Percentiles rank a stretch among this genome's conserved stretches.
phyloP scores from a whole-genome alignment of 2,329 filamentous ascomycete genomes.

The Penicillium capsulatum region DNA sequence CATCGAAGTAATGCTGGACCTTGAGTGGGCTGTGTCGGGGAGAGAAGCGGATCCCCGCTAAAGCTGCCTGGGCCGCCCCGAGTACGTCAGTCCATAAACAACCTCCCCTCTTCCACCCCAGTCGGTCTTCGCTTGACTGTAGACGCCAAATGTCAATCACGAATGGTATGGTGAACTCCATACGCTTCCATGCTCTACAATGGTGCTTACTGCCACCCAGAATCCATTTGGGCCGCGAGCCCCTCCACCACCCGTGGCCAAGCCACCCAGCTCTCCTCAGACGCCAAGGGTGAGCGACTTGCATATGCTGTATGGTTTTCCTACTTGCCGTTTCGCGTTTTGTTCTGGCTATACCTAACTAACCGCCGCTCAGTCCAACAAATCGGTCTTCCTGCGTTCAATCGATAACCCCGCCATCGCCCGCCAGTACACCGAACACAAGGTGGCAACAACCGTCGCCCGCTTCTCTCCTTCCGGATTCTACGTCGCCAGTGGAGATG shows the following conservation, averaged over 20 bases:
- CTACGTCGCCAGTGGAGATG: conserved; percentile 90
- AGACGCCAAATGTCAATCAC: conserved; percentile 42
- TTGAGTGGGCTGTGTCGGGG: not conserved
- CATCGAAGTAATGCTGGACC: no score
- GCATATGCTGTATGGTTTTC: conserved; percentile 72
- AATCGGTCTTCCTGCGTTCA: conserved; percentile 91
- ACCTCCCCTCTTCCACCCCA: conserved; percentile 6
- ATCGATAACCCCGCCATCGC: conserved; percentile 83
- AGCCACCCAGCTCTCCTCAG: conserved; percentile 81
- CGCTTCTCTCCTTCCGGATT: conserved; percentile 92
- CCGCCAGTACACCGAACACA: conserved; percentile 92
- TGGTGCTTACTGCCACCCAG: conserved; percentile 37
- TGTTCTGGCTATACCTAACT: not conserved
- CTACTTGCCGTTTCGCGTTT: not conserved
- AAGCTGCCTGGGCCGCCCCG: conserved; percentile 4
- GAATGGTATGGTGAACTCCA: conserved; percentile 33
- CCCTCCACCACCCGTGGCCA: conserved; percentile 80
- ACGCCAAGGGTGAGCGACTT: conserved; percentile 85
- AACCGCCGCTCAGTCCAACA: conserved; percentile 65
- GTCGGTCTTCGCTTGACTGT: conserved; percentile 5
- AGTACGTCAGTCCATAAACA: conserved; percentile 23
- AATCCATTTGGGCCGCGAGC: conserved; percentile 75
- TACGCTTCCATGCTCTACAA: not conserved
- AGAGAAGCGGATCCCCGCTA: conserved; percentile 3
- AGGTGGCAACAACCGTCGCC: conserved; percentile 80